Conservation (phyloP, 2,329 filamentous ascomycete species). For the Apiospora kogelbergensis region DNA sequence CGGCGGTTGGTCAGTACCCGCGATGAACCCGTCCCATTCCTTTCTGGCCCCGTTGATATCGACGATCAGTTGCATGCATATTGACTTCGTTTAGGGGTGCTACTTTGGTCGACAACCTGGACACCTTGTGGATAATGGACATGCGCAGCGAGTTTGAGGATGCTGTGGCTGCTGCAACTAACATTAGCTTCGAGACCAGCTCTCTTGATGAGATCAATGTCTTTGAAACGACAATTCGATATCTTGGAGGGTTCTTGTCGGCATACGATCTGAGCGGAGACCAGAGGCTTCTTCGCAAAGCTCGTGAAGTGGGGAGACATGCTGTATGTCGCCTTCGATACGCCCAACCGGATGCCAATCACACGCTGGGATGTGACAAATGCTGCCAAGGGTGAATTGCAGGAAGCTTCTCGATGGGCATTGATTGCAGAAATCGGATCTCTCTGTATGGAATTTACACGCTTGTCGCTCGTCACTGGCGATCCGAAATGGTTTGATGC, state of each 20-base stretch:
- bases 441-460: conserved; percentile 32
- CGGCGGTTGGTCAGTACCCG: conserved; percentile 38
- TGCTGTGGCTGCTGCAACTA: conserved; percentile 38
- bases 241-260: conserved; percentile 29
- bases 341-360: conserved; percentile 32
- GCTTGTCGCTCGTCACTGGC: conserved; percentile 30
- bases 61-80: neutral
- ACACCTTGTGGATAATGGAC: conserved; percentile 43
- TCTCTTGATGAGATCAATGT: conserved; percentile 29
- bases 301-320: conserved; percentile 41
- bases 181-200: conserved; percentile 43
- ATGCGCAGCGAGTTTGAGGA: conserved; percentile 44
- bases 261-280: conserved; percentile 39
- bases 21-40: neutral
- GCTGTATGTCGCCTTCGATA: conserved; percentile 32
- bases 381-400: conserved; percentile 22
- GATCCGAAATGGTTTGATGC: conserved; percentile 33
- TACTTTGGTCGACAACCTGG: conserved; percentile 43
- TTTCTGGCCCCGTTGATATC: neutral
- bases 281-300: conserved; percentile 35
- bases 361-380: conserved; percentile 25
- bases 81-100: conserved; percentile 24
- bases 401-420: conserved; percentile 20
- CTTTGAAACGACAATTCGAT: conserved; percentile 40
- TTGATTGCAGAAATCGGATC: conserved; percentile 32